Conservation (phyloP, 2,329 filamentous ascomycete species). For the Beauveria asiatica region DNA sequence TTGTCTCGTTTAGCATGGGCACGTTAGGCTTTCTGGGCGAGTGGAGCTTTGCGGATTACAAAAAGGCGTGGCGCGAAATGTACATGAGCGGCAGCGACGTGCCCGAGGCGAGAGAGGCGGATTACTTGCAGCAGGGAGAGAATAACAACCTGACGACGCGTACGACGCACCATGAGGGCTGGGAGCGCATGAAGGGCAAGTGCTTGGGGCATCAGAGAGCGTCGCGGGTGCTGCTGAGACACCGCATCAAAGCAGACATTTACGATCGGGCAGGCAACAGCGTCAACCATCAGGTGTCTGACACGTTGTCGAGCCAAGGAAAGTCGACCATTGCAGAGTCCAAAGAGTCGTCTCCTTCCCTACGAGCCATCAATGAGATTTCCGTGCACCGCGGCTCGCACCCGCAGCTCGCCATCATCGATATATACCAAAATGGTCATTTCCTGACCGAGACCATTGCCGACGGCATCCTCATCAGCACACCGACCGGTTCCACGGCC, state of each 20-base stretch:
- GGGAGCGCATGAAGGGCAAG: slow-evolving; percentile 70
- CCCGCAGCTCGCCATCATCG: slow-evolving; percentile 84
- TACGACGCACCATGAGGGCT: slow-evolving; percentile 34
- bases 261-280: slow-evolving; percentile 60
- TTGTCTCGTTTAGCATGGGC: slow-evolving; percentile 94
- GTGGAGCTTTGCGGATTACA: slow-evolving; percentile 92
- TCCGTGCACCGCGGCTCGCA: slow-evolving; percentile 85
- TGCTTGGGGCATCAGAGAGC: slow-evolving; percentile 67
- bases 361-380: slow-evolving; percentile 86
- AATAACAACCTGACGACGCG: slow-evolving; percentile 17
- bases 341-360: slow-evolving; percentile 30
- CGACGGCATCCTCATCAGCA: slow-evolving; percentile 89
- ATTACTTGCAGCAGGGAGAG: slow-evolving; percentile 24
- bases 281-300: slow-evolving; percentile 43
- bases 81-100: slow-evolving; percentile 67
- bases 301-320: slow-evolving; percentile 36
- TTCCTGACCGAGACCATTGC: slow-evolving; percentile 91
- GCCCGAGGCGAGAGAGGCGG: slow-evolving; percentile 33
- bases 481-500: slow-evolving; percentile 88
- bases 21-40: slow-evolving; percentile 91
- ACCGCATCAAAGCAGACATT: slow-evolving; percentile 78
- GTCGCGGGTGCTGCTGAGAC: slow-evolving; percentile 76
- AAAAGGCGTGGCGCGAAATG: slow-evolving; percentile 82
- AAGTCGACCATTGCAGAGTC: slow-evolving; percentile 32
- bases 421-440: slow-evolving; percentile 80